phyloP scores from a whole-genome alignment of 129 eudicot genomes.

The Helichrysum umbraculigerum region DNA sequence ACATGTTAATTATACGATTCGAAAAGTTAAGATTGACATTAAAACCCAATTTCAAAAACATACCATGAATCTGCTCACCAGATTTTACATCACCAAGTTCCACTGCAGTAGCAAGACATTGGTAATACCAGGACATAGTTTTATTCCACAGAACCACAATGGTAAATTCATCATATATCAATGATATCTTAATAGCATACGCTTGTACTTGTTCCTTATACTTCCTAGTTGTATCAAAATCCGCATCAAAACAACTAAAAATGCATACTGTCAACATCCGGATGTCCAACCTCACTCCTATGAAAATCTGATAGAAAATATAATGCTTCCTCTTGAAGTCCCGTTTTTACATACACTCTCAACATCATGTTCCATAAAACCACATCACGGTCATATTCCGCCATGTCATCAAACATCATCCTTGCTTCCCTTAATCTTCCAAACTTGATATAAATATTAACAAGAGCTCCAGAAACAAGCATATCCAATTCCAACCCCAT shows the following conservation, averaged over 20 bases:
- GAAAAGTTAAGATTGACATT: constrained; percentile 26
- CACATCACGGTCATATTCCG: constrained; percentile 33
- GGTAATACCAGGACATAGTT: constrained; percentile 40
- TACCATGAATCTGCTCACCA: constrained; percentile 45
- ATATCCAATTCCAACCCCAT: constrained; percentile 42
- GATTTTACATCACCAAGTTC: constrained; percentile 25
- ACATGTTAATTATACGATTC: constrained; percentile 50
- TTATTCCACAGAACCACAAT: constrained; percentile 38
- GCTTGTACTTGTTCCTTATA: constrained; percentile 40
- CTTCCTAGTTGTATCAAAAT: constrained; percentile 9
- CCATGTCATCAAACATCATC: constrained; percentile 33
- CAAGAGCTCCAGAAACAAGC: constrained; percentile 50
- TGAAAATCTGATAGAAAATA: constrained; percentile 38
- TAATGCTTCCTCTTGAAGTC: constrained; percentile 8
- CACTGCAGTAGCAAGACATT: constrained; percentile 28
- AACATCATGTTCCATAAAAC: constrained; percentile 53
- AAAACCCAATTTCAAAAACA: constrained; percentile 40
- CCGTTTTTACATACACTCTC: constrained; percentile 33
- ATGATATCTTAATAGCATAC: constrained; percentile 37
- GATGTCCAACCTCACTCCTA: constrained; percentile 30
- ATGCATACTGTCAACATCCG: constrained; percentile 34
- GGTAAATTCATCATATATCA: constrained; percentile 17
- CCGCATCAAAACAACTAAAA: constrained; percentile 32
- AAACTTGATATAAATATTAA: constrained; percentile 46
- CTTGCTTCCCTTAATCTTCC: constrained; percentile 42